Base-by-base conservation (phyloP, 1,139 yeast genomes). In the Eremothecium coryli region DNA sequence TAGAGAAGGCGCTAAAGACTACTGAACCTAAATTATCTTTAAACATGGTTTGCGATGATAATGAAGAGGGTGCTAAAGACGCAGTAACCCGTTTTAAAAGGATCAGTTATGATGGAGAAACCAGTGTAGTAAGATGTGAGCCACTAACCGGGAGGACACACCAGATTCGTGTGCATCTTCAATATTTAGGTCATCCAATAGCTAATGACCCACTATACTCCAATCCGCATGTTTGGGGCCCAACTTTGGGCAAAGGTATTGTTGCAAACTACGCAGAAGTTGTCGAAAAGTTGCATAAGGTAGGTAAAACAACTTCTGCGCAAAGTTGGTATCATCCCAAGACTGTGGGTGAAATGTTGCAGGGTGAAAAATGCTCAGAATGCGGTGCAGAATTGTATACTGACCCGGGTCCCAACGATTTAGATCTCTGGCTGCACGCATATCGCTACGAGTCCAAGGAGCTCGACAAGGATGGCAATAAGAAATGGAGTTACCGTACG, bases 91-190 rank as follows among this genome's bases (percentile, higher is more conserved):
- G 46, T 3, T 70, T 73, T 40, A 46, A 52, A 26, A 46, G 58
- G n/a, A 36, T 70, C 1, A 54, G 55, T 32, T 64, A 60, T 40
- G 61, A 56, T 46, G 76, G 82, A 7, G 61, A 58, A 38, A 62
- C 72, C 16, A 73, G 94, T 38, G 66, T 90, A 23, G 95, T 90
- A 3, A 68, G 76, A 39, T 88, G 97, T 56, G 70, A 65, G 41
- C 98, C 98, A 1, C 60, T 71, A 13, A 88, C 98, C 0, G 98
- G 98, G 0, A 67, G 98, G 49, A 84, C 97, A 0, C 98, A 90
- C 56, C 98, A 90, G 54, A 85, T 90, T 33, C 64, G 98, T 36
- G 95, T 90, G 0, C 98, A 90, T 61, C 60, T 90, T 37, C 96
- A 88, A 56, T 81, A 69, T 47, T 51, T 90, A 18, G 95, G 96